Evolutionary conservation across 2,329 filamentous ascomycete species (phyloP).

Genomic region (Penicillium sumatraense): DNA sequence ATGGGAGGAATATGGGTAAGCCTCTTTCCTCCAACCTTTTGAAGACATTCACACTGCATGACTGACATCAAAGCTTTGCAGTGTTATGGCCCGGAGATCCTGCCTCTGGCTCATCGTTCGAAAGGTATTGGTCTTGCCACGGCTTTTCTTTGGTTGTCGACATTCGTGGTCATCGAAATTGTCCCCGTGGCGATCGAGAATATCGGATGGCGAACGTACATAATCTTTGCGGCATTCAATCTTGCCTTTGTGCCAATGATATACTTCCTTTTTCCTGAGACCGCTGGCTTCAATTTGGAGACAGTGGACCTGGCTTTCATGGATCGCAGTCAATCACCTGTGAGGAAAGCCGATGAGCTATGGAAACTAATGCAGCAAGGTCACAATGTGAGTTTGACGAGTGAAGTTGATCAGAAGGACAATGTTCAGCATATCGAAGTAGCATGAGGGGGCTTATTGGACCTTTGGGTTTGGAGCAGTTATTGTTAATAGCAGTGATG

Average conservation of each 20-base stretch:
- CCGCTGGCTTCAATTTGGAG: slow-evolving; percentile 73
- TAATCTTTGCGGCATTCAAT: slow-evolving; percentile 77
- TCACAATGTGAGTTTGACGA: slow-evolving; percentile 9
- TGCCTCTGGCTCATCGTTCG: slow-evolving; percentile 20
- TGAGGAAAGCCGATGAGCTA: slow-evolving; percentile 13
- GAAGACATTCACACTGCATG: no score
- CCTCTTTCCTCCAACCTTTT: background rate
- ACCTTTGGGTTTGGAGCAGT: no score
- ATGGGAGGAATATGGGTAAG: slow-evolving; percentile 22
- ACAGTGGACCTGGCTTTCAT: slow-evolving; percentile 74
- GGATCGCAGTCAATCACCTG: slow-evolving; percentile 25
- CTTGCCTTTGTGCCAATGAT: slow-evolving; percentile 68
- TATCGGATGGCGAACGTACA: slow-evolving; percentile 66
- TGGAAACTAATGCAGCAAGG: slow-evolving; percentile 5
- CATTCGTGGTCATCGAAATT: slow-evolving; percentile 57
- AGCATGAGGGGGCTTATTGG: no score
- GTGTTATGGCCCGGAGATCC: slow-evolving; percentile 22
- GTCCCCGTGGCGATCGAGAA: slow-evolving; percentile 61
- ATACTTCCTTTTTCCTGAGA: slow-evolving; percentile 69
- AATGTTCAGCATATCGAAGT: background rate
- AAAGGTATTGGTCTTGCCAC: slow-evolving; percentile 21
- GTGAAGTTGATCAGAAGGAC: background rate
- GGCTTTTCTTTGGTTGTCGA: slow-evolving; percentile 56
- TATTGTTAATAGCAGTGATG: no score
- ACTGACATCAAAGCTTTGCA: no score